A percentile compares a stretch with the other conserved stretches of the same genome.
phyloP scores from a whole-genome alignment of 768 basidiomycete genomes.

The Cyclocybe aegerita region DNA sequence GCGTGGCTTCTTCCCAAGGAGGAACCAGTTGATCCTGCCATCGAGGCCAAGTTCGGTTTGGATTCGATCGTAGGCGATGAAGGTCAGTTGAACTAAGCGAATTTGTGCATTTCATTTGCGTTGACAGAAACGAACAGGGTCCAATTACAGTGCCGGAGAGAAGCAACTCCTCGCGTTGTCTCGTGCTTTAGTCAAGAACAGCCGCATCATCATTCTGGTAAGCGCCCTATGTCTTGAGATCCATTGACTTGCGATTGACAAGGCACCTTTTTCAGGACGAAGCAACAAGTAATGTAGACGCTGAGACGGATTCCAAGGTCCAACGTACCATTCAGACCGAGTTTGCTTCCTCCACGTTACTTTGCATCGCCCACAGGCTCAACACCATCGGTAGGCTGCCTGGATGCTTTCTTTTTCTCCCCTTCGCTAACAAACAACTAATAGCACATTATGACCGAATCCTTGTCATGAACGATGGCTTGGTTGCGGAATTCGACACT shows the following conservation, averaged over 20 bases:
- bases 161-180: constrained; percentile 63
- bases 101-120: not conserved
- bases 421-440: constrained; percentile 2
- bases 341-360: constrained; percentile 50
- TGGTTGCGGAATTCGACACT: constrained; percentile 72
- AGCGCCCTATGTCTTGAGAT: constrained; percentile 13
- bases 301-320: constrained; percentile 60
- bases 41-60: constrained; percentile 69
- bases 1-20: constrained; percentile 58
- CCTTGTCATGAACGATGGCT: constrained; percentile 71
- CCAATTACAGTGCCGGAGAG: constrained; percentile 69
- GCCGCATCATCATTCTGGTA: constrained; percentile 56
- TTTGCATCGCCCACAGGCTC: constrained; percentile 58
- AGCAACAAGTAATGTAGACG: constrained; percentile 61
- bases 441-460: constrained; percentile 65
- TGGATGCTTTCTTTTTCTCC: not conserved
- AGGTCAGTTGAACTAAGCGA: constrained; percentile 31
- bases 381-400: constrained; percentile 52
- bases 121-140: constrained; percentile 30
- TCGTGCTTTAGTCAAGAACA: constrained; percentile 61
- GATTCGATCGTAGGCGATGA: constrained; percentile 63
- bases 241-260: not conserved
- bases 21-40: constrained; percentile 41
- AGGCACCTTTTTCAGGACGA: constrained; percentile 45
- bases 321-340: constrained; percentile 65